These are phyloP conservation scores for Ogataea salicorniae DNA, from an alignment of 805 yeast genomes.

Conservation along the genomic window DNA sequence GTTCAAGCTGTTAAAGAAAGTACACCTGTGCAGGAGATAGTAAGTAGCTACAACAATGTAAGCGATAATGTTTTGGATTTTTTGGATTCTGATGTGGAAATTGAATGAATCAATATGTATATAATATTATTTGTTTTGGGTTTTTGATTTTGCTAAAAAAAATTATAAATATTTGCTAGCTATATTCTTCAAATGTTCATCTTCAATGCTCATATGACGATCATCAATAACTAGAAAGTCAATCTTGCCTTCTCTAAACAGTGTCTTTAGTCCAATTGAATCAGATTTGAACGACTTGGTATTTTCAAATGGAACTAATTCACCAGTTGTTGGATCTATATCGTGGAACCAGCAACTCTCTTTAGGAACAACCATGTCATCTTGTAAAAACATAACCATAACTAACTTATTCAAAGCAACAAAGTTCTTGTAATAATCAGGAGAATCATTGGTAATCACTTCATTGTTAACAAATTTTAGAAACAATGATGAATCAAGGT, in stretches of 20 bases:
- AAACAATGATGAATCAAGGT: slow-evolving; percentile 52
- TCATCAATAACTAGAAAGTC: slow-evolving; percentile 49
- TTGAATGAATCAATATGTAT: slow-evolving; percentile 11
- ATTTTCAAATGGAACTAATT: slow-evolving; percentile 38
- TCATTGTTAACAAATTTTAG: slow-evolving; percentile 70
- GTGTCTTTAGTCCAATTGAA: slow-evolving; percentile 50
- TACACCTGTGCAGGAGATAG: not conserved
- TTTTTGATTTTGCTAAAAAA: not conserved
- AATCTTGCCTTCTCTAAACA: slow-evolving; percentile 40
- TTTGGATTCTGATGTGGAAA: slow-evolving; percentile 24
- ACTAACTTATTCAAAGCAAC: slow-evolving; percentile 46
- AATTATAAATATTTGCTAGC: slow-evolving; percentile 40
- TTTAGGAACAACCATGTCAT: slow-evolving; percentile 67
- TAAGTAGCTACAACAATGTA: not conserved
- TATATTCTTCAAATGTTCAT: slow-evolving; percentile 41
- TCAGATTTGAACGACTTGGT: slow-evolving; percentile 50
- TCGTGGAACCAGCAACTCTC: slow-evolving; percentile 68
- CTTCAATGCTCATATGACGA: slow-evolving; percentile 61
- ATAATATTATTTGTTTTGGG: too few relatives aligned
- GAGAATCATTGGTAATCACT: slow-evolving; percentile 11
- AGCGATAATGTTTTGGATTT: slow-evolving; percentile 13
- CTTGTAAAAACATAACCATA: slow-evolving; percentile 53
- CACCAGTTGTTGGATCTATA: slow-evolving; percentile 38
- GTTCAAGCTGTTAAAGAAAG: too few relatives aligned
- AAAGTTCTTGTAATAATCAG: slow-evolving; percentile 39